Evolutionary conservation across 2,329 filamentous ascomycete species (phyloP).

Genomic region (Aureobasidium pullulans): DNA sequence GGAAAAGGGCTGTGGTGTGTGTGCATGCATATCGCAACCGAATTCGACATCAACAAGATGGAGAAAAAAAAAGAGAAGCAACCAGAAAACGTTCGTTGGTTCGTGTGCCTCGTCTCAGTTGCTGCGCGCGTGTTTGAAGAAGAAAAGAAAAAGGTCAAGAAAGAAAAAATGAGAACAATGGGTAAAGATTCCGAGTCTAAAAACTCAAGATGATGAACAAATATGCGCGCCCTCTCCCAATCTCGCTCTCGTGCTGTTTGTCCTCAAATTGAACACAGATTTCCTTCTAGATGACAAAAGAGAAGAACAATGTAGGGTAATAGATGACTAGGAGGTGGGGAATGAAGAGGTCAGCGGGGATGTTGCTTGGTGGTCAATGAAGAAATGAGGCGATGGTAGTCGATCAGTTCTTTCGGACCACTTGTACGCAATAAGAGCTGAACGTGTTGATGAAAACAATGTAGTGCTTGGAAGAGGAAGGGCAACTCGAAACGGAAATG

Average conservation of each 20-base stretch:
- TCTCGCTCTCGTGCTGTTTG: background rate
- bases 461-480: background rate
- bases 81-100: background rate
- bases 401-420: too few species aligned
- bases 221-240: background rate
- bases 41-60: background rate
- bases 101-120: constrained; percentile 4
- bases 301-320: background rate
- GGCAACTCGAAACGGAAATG: background rate
- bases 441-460: background rate
- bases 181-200: background rate
- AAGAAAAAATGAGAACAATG: background rate
- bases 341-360: background rate
- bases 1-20: too few species aligned
- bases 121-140: background rate
- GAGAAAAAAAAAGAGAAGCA: background rate
- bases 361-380: too few species aligned
- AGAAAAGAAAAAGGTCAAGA: background rate
- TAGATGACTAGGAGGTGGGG: background rate
- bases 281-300: background rate
- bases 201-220: background rate
- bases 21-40: background rate
- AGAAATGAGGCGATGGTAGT: too few species aligned
- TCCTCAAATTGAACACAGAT: background rate
- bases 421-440: background rate